phyloP scores from a whole-genome alignment of 176 grass and related monocot genomes.

The sorghum (Sorghum bicolor) region DNA sequence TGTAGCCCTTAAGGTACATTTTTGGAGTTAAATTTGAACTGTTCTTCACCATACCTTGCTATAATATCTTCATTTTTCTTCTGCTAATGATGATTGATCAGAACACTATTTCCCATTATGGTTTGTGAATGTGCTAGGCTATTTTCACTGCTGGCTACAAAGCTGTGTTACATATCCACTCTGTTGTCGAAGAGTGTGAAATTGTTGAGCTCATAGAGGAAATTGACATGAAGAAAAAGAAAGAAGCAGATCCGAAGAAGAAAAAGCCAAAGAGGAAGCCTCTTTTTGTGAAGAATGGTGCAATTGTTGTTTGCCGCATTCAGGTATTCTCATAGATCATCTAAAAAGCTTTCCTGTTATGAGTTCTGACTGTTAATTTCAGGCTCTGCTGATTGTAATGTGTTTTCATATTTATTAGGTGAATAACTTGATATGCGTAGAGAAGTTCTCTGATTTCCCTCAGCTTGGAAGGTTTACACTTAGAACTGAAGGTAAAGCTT shows the following conservation, averaged over 20 bases:
- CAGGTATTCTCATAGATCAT: conserved; percentile 43
- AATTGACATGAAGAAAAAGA: conserved; percentile 83
- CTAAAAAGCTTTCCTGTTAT: not conserved
- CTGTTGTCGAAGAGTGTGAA: conserved; percentile 94
- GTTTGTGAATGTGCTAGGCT: conserved; percentile 47
- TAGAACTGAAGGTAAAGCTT: conserved; percentile 76
- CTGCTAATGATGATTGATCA: not conserved
- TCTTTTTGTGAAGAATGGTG: conserved; percentile 98
- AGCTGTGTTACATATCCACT: conserved; percentile 93
- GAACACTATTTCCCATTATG: not conserved
- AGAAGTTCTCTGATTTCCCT: conserved; percentile 80
- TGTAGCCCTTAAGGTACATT: not conserved
- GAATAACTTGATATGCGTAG: conserved; percentile 86
- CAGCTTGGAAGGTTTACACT: conserved; percentile 99
- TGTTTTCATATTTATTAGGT: conserved; percentile 53
- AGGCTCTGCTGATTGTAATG: conserved; percentile 22
- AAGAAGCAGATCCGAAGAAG: conserved; percentile 73
- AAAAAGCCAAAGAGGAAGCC: conserved; percentile 81
- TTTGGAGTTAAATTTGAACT: no score
- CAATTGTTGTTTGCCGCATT: conserved; percentile 83
- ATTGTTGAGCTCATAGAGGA: conserved; percentile 97
- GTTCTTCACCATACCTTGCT: not conserved
- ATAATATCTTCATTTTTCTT: not conserved
- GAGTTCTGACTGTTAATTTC: not conserved
- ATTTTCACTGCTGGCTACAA: conserved; percentile 98